Evolutionary conservation across 768 basidiomycete genomes (phyloP), one percentile per base, ranked within the genome.

Genomic region (Brasilioporus rufonigricans): DNA sequence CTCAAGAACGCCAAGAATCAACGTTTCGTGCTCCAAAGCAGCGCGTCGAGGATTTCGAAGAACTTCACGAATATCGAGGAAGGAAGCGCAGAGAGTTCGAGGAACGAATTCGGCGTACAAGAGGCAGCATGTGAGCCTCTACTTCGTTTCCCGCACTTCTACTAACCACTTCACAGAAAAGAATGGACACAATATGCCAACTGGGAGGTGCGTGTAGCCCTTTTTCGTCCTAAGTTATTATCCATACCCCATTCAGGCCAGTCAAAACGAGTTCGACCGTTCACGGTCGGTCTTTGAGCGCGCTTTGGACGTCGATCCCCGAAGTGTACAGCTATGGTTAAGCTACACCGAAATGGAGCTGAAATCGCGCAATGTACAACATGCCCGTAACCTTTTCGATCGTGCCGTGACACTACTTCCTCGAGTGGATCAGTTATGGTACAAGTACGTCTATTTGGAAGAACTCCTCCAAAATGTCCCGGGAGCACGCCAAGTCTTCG

Each of bases 381-480:
- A 98, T 62, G 87, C 97, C 0, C 87, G 97, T 48, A 99, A 99
- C 73, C 80, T 98, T 23, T 98, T 92, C 70, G 97, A 99, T 76
- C 85, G 97, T 60, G 93, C 94, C 2, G 94, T 99, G 58, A 99
- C 96, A 6, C 80, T 98, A 1, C 85, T 99, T 24, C 97, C 97
- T 11, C 87, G 97, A 43, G 86, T 99, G 46, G 95, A 99, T 70
- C 90, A 96, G 67, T 80, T 99, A 8, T 98, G 97, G 97, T 98
- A 98, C 82, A 98, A 98, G 71, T 99, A 98, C 53, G 96, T 99
- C 55, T 98, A 97, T 72, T 84, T 99, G 51, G 97, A 99, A 68
- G 97, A 99, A 69, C 82, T 99, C 3, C 81, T 99, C 13, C 89
- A 95, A 64, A 98, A 99, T 66, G 87, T 99, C 31, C 85, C 95